Evolutionary conservation across 2,329 filamentous ascomycete species (phyloP), one percentile per base, ranked within the genome.

Genomic region (Aspergillus quadricinctus): DNA sequence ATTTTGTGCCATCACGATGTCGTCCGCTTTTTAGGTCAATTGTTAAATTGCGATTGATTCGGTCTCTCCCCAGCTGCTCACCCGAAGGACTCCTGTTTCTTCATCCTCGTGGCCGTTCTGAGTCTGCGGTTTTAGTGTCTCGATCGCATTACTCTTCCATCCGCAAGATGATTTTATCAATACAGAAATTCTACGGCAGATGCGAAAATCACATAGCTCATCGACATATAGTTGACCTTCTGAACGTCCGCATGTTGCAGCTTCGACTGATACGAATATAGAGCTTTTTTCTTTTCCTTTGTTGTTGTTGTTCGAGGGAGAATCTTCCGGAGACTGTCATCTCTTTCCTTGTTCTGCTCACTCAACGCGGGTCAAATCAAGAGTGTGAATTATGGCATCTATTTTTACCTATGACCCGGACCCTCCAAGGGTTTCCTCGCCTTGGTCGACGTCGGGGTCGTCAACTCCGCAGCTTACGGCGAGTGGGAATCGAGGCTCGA

Each of bases 401-500:
- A 90, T 99, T 64, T 99, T 99, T 72, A 97, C 93, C 0, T 99
- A 90, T 71, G 91, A 97, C 60, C 87, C 90, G 2, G 88, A 96
- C 62, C 90, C 92, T 48, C 90, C 90, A 1, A 81, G 90, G 72
- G 91, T 97, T 37, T 88, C 89, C 14, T 97, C 93, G 19, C 94
- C 94, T 17, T 99, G 94, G 94, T 82, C 88, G 52, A 84, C 80
- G 10, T 82, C 86, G 40, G 76, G 76, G 54, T 71, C 76, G 14
- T 73, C 69, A 45, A 77, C 74, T 28, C 74, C 73, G 45, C 73
- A 75, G 62, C 55, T 62, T 54, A 64, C 61, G 53, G 53, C 65
- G 56, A 54, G 64, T 57, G 67, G 66, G 51, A 60, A 57, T 55
- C 64, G 55, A 53, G 64, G 62, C 8, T 54, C 63, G 53, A 60